These are phyloP conservation scores for Mrakia hoshinonis DNA, from an alignment of 768 basidiomycete species.

Conservation along the genomic window DNA sequence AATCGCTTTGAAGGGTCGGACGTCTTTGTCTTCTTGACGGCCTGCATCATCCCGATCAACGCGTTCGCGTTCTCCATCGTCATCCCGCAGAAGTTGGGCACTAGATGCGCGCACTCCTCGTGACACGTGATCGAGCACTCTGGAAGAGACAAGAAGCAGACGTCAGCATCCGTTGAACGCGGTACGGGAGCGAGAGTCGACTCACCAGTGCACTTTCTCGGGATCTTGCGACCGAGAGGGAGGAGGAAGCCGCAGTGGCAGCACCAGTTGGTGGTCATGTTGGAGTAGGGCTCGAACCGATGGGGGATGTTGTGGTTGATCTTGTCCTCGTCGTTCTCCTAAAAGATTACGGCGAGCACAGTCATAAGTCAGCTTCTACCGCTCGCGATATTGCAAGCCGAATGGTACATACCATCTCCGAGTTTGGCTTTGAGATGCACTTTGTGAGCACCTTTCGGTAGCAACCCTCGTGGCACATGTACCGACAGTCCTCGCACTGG, in stretches of 20 bases:
- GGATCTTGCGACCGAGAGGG: slow-evolving; percentile 92
- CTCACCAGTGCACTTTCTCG: slow-evolving; percentile 70
- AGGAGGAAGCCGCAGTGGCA: slow-evolving; percentile 99
- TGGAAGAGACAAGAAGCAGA: slow-evolving; percentile 15
- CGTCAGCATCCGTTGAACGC: background rate
- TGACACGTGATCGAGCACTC: slow-evolving; percentile 97
- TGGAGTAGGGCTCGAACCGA: slow-evolving; percentile 92
- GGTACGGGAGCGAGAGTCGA: background rate
- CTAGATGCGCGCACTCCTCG: slow-evolving; percentile 92
- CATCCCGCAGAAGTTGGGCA: slow-evolving; percentile 99
- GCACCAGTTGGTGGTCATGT: slow-evolving; percentile 97
- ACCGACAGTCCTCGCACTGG: slow-evolving; percentile 98
- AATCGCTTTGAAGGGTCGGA: slow-evolving; percentile 18
- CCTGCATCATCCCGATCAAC: slow-evolving; percentile 77
- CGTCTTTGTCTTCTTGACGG: slow-evolving; percentile 52
- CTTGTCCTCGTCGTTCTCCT: slow-evolving; percentile 96
- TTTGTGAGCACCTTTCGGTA: slow-evolving; percentile 98
- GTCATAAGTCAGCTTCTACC: too few relatives aligned
- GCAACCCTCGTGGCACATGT: slow-evolving; percentile 98
- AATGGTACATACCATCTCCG: slow-evolving; percentile 67
- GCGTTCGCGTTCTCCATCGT: slow-evolving; percentile 98
- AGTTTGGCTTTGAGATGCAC: slow-evolving; percentile 94
- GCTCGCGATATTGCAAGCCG: too few relatives aligned
- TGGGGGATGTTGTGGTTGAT: slow-evolving; percentile 99
- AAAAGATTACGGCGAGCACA: slow-evolving; percentile 7